These are phyloP conservation scores for Neostapfia colusana DNA, from an alignment of 176 grass and related monocot species.

Conservation along the genomic window DNA sequence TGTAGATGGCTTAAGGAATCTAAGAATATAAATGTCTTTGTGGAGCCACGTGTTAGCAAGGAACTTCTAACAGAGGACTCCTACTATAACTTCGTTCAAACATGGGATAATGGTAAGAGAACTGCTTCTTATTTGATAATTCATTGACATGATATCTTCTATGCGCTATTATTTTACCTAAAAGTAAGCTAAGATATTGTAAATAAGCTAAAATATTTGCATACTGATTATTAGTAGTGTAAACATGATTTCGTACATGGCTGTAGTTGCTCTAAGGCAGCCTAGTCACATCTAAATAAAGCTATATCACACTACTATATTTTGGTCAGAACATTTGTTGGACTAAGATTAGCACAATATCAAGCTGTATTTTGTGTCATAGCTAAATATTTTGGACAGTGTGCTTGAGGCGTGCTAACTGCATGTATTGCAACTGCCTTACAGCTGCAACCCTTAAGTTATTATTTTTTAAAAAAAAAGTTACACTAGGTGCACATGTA, in stretches of 20 bases:
- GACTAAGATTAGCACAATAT: neutral
- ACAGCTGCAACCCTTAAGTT: constrained; percentile 2
- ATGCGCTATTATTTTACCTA: neutral
- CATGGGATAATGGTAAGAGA: constrained; percentile 87
- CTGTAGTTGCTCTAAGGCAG: neutral
- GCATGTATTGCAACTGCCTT: neutral
- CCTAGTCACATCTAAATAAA: neutral
- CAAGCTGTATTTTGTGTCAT: neutral
- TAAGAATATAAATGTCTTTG: constrained; percentile 82
- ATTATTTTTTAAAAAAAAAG: neutral
- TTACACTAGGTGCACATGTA: neutral
- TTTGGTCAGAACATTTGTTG: neutral
- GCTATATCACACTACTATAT: neutral
- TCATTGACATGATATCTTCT: neutral
- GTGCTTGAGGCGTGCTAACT: neutral
- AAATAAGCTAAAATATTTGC: neutral
- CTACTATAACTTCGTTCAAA: constrained; percentile 67
- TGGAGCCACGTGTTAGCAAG: constrained; percentile 79
- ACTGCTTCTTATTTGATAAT: constrained; percentile 3
- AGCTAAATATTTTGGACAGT: neutral
- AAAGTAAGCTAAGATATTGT: neutral
- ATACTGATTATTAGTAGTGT: neutral
- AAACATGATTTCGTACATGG: neutral
- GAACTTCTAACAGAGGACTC: constrained; percentile 68
- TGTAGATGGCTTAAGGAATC: constrained; percentile 83